Percentiles rank a stretch among this genome's conserved stretches.
Evolutionary conservation across 2,329 filamentous ascomycete species (phyloP).

Genomic region (Xylaria sp.): DNA sequence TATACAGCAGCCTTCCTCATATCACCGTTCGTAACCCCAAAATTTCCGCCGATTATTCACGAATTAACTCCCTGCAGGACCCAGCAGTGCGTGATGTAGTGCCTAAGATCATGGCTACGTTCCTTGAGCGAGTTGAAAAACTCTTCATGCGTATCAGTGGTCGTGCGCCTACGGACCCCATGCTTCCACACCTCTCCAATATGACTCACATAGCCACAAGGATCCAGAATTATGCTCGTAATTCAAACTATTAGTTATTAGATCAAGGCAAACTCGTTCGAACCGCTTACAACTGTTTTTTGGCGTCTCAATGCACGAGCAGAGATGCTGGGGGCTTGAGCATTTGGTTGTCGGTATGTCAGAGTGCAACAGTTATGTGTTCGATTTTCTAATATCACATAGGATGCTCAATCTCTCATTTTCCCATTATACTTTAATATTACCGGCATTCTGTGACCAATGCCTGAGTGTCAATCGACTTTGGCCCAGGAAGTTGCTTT

Average conservation of each 20-base stretch:
- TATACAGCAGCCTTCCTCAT: conserved; percentile 60
- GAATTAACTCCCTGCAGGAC: conserved; percentile 57
- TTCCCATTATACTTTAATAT: conserved; percentile 18
- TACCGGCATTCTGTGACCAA: conserved; percentile 14
- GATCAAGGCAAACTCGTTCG: background rate
- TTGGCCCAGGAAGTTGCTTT: conserved; percentile 15
- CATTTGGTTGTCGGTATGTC: conserved; percentile 25
- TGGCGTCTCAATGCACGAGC: background rate
- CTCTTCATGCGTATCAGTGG: conserved; percentile 63
- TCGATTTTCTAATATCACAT: background rate
- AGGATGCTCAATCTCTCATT: conserved; percentile 28
- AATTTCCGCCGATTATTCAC: conserved; percentile 32
- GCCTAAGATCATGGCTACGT: conserved; percentile 66
- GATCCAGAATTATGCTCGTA: conserved; percentile 43
- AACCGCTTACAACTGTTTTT: conserved; percentile 12
- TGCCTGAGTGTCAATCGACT: conserved; percentile 1
- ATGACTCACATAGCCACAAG: conserved; percentile 53
- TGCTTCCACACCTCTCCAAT: conserved; percentile 60
- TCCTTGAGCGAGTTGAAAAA: conserved; percentile 64
- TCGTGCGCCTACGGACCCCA: conserved; percentile 59
- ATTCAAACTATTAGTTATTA: conserved; percentile 40
- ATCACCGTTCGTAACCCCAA: conserved; percentile 59
- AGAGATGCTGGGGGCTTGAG: conserved; percentile 13
- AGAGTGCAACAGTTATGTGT: background rate
- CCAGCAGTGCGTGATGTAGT: conserved; percentile 65